Evolutionary conservation across 1,284 basidiomycete species (phyloP), one percentile per base, ranked within the genome.

Genomic region (Ceratobasidium sp.): DNA sequence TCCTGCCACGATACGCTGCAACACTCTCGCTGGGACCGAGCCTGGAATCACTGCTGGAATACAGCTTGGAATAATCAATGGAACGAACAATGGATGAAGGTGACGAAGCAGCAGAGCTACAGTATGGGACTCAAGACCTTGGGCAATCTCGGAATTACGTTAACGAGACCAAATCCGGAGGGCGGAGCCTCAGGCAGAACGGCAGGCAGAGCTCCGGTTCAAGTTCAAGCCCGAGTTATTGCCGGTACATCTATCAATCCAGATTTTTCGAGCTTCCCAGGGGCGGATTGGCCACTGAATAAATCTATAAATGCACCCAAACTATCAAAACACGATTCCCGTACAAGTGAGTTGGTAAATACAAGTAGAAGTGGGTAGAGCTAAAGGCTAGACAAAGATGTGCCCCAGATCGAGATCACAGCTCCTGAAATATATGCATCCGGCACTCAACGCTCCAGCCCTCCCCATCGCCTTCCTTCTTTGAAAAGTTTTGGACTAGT

Each of bases 161-260:
- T 42, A 64, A 40, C 46, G 2, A n/a, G 18, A 18, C 33, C 46
- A 2, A 51, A 10, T 39, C 44, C 28, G 28, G 44, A 68, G 12
- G 66, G 66, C 18, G 23, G 46, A 28, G 13, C 44, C 3, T 68
- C 66, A 15, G 66, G 66, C 5, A 68, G 42, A 46, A 12, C 66
- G 28, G 66, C 66, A 4, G 66, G 66, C 3, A 68, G 66, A 68
- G 39, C 26, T 23, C 44, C 42, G 9, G 42, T 68, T 9, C 23
- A 51, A 15, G 23, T 68, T 18, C 61, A n/a, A 18, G 61, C 2
- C 9, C 6, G 12, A 3, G 4, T 13, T 4, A 15, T 42, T 3
- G 12, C 33, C 15, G 5, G 12, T 42, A 23, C 33, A 9, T 33
- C 61, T 20, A 12, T 15, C 3, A 33, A n/a, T 44, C 28, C 33